Conservation (phyloP, 192 early-diverging fungal genomes). For the Neocallimastix lanati region DNA sequence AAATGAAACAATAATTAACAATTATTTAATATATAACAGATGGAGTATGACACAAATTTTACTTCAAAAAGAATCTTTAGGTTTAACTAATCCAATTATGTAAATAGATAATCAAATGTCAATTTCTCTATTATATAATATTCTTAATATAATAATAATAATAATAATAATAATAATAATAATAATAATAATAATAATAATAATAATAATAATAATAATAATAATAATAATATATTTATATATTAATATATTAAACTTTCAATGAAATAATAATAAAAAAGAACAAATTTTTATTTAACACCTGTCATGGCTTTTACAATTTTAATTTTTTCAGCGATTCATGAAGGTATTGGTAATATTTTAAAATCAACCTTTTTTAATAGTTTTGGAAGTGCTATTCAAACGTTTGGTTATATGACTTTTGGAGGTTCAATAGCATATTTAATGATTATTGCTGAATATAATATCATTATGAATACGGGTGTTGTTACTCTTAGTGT, state of each 20-base stretch:
- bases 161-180: too few relatives aligned
- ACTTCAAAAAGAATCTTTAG: neutral
- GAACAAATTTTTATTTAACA: neutral
- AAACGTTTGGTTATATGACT: neutral
- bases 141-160: too few relatives aligned
- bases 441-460: neutral
- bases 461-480: neutral
- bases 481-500: neutral
- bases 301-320: neutral
- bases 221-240: too few relatives aligned
- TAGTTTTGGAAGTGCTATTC: neutral
- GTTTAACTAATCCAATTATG: neutral
- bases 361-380: neutral
- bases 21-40: neutral
- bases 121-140: neutral
- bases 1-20: too few relatives aligned
- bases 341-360: neutral
- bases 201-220: neutral
- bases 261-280: neutral
- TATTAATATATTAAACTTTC: too few relatives aligned
- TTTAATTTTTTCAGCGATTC: neutral
- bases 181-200: too few relatives aligned
- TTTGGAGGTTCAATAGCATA: neutral
- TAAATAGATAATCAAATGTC: too few relatives aligned
- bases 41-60: neutral